These are phyloP conservation scores for Xylaria sp. DNA, from an alignment of 2,329 filamentous ascomycete genomes.

Conservation along the genomic window DNA sequence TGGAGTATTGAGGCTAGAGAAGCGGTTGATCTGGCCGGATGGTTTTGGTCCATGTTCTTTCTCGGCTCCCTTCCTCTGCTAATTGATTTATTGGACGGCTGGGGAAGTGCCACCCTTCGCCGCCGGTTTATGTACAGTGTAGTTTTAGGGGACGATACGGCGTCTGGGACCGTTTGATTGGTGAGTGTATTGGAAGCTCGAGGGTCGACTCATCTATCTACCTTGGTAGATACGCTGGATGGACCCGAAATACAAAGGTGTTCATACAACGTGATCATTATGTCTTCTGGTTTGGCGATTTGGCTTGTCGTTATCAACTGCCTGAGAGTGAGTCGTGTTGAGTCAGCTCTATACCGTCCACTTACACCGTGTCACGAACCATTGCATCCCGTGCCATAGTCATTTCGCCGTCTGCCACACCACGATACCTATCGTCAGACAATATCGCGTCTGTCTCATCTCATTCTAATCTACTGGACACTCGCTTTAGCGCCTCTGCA, in stretches of 20 bases:
- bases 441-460: too few species aligned
- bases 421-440: too few species aligned
- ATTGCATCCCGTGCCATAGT: too few species aligned
- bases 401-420: too few species aligned
- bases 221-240: not conserved
- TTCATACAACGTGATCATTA: conserved; percentile 10
- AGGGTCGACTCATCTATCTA: not conserved
- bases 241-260: conserved; percentile 22
- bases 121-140: conserved; percentile 35
- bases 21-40: conserved; percentile 1
- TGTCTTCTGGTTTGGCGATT: not conserved
- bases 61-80: not conserved
- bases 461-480: too few species aligned
- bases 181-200: not conserved
- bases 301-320: not conserved
- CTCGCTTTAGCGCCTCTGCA: too few species aligned
- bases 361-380: too few species aligned
- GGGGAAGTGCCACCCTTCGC: not conserved
- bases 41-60: conserved; percentile 8
- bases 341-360: too few species aligned
- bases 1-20: conserved; percentile 26
- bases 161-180: conserved; percentile 19
- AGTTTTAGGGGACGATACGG: conserved; percentile 33
- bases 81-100: conserved; percentile 8
- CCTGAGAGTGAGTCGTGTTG: not conserved